Conservation (phyloP, 2,329 filamentous ascomycete species). For the Didymella arachidicola region DNA sequence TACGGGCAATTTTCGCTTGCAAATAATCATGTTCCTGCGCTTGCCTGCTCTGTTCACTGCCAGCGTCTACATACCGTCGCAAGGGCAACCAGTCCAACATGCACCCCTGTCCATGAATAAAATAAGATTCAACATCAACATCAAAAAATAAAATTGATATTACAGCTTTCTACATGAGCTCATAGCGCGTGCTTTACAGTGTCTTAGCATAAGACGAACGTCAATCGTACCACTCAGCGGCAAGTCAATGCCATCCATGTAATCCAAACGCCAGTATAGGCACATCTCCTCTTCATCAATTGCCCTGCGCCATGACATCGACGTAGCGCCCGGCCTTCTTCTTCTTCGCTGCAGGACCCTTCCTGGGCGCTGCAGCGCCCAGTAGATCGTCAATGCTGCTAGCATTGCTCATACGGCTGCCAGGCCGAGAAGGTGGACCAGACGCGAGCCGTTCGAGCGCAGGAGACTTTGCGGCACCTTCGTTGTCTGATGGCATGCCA, state of each 20-base stretch:
- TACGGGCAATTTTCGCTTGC: neutral
- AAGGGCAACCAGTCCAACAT: too few relatives aligned
- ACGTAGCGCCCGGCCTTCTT: conserved; percentile 91
- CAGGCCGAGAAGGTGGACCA: conserved; percentile 58
- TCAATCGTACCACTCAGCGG: neutral
- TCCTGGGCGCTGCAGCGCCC: conserved; percentile 74
- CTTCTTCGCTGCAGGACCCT: conserved; percentile 63
- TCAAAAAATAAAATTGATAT: conserved; percentile 1
- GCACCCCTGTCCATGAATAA: too few relatives aligned
- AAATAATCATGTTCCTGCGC: too few relatives aligned
- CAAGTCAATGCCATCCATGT: neutral
- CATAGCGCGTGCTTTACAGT: conserved; percentile 1
- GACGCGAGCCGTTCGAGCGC: conserved; percentile 33
- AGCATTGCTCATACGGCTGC: conserved; percentile 87
- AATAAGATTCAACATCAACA: too few relatives aligned
- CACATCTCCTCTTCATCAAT: conserved; percentile 5
- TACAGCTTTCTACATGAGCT: conserved; percentile 15
- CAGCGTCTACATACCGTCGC: too few relatives aligned
- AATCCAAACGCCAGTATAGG: conserved; percentile 8
- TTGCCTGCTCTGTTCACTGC: too few relatives aligned
- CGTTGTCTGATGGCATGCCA: conserved; percentile 41
- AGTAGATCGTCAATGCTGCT: conserved; percentile 94
- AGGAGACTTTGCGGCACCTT: conserved; percentile 37
- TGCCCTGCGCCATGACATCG: conserved; percentile 77
- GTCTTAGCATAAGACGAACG: neutral